A percentile compares a stretch with the other conserved stretches of the same genome.
These are phyloP conservation scores for Colletotrichum navitas DNA, from an alignment of 2,329 filamentous ascomycete genomes.

Conservation along the genomic window DNA sequence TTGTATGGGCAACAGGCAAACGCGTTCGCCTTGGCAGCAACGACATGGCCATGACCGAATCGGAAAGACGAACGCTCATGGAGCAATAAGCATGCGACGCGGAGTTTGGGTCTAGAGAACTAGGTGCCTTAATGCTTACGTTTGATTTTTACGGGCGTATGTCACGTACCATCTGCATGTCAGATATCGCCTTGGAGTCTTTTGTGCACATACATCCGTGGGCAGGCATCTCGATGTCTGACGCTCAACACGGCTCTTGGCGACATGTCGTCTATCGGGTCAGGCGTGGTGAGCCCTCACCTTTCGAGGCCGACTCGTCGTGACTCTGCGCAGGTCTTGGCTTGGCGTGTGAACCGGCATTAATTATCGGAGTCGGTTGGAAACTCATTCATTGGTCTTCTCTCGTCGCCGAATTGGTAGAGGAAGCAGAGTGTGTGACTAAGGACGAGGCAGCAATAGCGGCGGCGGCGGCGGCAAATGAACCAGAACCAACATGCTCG, in stretches of 20 bases:
- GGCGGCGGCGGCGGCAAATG: neutral
- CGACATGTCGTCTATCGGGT: neutral
- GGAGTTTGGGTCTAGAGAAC: conserved; percentile 4
- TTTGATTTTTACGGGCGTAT: conserved; percentile 9
- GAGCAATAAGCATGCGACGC: neutral
- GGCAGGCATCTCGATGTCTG: conserved; percentile 7
- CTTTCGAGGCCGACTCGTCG: neutral
- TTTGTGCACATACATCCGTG: neutral
- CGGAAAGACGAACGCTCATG: neutral
- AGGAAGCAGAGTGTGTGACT: conserved; percentile 2
- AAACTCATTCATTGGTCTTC: conserved; percentile 21
- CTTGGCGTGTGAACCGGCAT: neutral
- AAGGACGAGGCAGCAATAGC: neutral
- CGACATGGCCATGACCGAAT: conserved; percentile 37
- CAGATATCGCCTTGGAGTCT: conserved; percentile 16
- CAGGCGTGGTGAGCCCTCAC: neutral
- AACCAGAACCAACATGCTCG: neutral
- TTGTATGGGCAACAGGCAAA: conserved; percentile 48
- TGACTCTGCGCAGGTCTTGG: neutral
- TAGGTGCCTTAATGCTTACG: conserved; percentile 33
- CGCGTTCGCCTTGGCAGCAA: conserved; percentile 47
- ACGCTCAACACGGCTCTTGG: neutral
- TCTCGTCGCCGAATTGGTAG: conserved; percentile 5
- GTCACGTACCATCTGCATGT: conserved; percentile 37
- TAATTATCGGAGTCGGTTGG: neutral